Evolutionary conservation across 495 filamentous ascomycete species (phyloP).

Genomic region (Penicillium lividum): DNA sequence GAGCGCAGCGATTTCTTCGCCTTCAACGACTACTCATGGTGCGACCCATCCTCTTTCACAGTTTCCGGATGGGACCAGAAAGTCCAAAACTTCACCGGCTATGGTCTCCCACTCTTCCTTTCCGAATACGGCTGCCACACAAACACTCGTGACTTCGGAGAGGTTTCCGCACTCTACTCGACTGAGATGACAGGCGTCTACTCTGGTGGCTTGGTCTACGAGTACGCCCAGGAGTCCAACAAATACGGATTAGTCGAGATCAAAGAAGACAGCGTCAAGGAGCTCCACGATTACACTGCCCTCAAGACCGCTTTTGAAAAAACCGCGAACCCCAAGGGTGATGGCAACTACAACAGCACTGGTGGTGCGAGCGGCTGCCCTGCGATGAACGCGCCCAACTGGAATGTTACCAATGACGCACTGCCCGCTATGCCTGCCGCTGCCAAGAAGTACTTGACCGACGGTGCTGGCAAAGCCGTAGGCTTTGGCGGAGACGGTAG

Average conservation of each 20-base stretch:
- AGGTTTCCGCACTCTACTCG: constrained; percentile 79
- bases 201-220: constrained; percentile 94
- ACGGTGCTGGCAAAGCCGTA: constrained; percentile 70
- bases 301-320: constrained; percentile 65
- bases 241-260: constrained; percentile 78
- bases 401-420: constrained; percentile 66
- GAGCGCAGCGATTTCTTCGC: constrained; percentile 93
- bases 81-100: constrained; percentile 86
- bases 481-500: constrained; percentile 74
- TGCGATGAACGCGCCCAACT: constrained; percentile 57
- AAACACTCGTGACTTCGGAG: constrained; percentile 77
- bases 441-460: constrained; percentile 67
- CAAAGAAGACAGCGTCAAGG: constrained; percentile 53
- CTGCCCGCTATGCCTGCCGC: constrained; percentile 75
- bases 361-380: constrained; percentile 72
- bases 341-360: constrained; percentile 74
- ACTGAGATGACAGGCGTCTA: constrained; percentile 86
- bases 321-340: constrained; percentile 65
- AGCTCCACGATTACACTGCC: constrained; percentile 63
- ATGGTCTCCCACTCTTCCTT: constrained; percentile 90
- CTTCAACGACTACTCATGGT: constrained; percentile 99
- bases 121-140: constrained; percentile 92
- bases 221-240: constrained; percentile 81
- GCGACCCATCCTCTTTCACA: constrained; percentile 74
- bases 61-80: constrained; percentile 87